Evolutionary conservation across 2,329 filamentous ascomycete genomes (phyloP), one percentile per base, ranked within the genome.

Genomic region (Torrubiella hemipterigena): DNA sequence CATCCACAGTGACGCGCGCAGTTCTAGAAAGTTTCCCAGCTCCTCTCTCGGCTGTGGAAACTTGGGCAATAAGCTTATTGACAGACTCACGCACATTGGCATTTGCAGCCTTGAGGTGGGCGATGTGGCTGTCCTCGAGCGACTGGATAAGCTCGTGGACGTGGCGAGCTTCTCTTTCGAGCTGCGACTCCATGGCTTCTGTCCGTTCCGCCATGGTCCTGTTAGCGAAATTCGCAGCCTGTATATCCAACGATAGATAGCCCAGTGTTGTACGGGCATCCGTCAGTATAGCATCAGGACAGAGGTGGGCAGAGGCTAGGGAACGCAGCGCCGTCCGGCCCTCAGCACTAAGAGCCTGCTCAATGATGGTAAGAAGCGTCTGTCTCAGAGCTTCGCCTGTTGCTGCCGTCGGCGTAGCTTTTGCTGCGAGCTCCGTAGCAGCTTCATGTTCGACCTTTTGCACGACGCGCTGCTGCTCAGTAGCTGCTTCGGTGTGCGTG

Each of bases 401-500:
- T 30, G 41, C 49, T n/a, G n/a, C n/a, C n/a, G n/a, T n/a, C n/a
- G n/a, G n/a, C n/a, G n/a, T n/a, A n/a, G n/a, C n/a, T n/a, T n/a
- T n/a, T n/a, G n/a, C n/a, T n/a, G n/a, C n/a, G 8, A 79, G 48
- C 34, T 75, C 67, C 11, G 61, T 55, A 5, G 84, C 54, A 3
- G 77, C 70, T 18, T 67, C 60, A 21, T 66, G 61, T 42, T 85
- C 76, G 12, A 79, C 58, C 14, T 62, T 59, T 17, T 68, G 60
- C 8, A 82, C 46, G 2, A 78, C 54, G 3, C 61, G 59, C 12
- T 67, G 64, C 42, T 82, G 76, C 44, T 87, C 81, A 40, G 87
- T 81, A 6, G 81, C 81, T 10, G 71, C 59, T 48, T 94, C 86
- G 50, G 91, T 93, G 25, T 76, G 63, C 9, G 76, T 65, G 14